Conservation (phyloP, 2,329 filamentous ascomycete species). For the Penicillium sp. region DNA sequence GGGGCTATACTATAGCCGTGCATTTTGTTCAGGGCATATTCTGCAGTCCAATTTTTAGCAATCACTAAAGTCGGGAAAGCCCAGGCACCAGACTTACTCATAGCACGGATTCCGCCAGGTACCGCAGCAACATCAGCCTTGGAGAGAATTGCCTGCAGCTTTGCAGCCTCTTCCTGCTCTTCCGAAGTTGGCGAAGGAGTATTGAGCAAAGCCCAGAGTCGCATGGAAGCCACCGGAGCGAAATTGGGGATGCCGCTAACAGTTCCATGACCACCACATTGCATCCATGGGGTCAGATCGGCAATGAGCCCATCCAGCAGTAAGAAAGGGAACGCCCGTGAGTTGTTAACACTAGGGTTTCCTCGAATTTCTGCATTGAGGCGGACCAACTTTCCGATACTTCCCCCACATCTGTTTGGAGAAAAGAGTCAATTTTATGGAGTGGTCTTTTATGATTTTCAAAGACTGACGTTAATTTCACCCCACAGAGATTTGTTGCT, state of each 20-base stretch:
- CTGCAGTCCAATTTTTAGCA: conserved; percentile 6
- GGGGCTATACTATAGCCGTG: conserved; percentile 19
- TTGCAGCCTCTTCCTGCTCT: conserved; percentile 15
- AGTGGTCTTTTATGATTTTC: no score
- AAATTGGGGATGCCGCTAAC: conserved; percentile 24
- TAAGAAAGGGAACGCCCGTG: conserved; percentile 19
- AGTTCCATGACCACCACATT: conserved; percentile 23
- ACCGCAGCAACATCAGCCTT: conserved; percentile 21
- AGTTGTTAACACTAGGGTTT: conserved; percentile 14
- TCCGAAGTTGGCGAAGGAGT: conserved; percentile 6
- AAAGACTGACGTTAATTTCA: conserved; percentile 20
- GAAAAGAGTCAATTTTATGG: neutral
- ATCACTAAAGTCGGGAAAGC: neutral
- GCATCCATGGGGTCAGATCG: conserved; percentile 23
- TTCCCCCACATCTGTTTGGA: conserved; percentile 22
- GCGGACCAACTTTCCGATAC: conserved; percentile 21
- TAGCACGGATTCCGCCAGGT: conserved; percentile 21
- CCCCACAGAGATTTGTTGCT: conserved; percentile 20
- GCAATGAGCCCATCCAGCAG: conserved; percentile 23
- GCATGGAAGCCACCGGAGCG: conserved; percentile 20
- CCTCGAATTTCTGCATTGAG: conserved; percentile 16
- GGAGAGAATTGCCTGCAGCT: conserved; percentile 19
- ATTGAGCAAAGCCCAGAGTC: conserved; percentile 21
- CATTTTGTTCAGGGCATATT: conserved; percentile 21
- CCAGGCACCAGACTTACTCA: conserved; percentile 18